These are phyloP conservation scores for Massarina eburnea DNA, from an alignment of 2,329 filamentous ascomycete species.

Conservation along the genomic window DNA sequence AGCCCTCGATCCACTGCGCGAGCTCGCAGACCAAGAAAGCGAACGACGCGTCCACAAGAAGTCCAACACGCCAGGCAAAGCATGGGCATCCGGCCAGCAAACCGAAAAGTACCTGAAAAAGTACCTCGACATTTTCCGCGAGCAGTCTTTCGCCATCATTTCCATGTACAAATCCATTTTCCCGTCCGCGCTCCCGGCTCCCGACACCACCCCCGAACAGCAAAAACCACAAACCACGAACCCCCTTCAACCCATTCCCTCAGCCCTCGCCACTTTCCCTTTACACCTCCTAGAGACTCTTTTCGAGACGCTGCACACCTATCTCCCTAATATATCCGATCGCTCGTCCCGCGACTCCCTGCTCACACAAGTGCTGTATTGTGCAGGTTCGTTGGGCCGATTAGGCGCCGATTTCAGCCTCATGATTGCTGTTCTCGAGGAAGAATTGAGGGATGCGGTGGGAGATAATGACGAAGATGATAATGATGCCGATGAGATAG, in stretches of 20 bases:
- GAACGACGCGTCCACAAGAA: conserved; percentile 42
- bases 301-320: conserved; percentile 71
- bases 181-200: conserved; percentile 56
- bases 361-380: conserved; percentile 90
- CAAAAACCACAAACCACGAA: conserved; percentile 25
- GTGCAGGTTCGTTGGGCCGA: conserved; percentile 84
- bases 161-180: conserved; percentile 94
- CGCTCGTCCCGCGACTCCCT: conserved; percentile 81
- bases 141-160: conserved; percentile 94
- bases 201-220: conserved; percentile 34
- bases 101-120: conserved; percentile 92
- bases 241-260: conserved; percentile 62
- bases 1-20: conserved; percentile 80
- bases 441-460: conserved; percentile 34
- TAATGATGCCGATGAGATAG: conserved; percentile 35
- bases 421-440: conserved; percentile 69
- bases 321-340: conserved; percentile 81
- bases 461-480: conserved; percentile 46
- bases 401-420: conserved; percentile 92
- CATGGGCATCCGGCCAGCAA: conserved; percentile 76
- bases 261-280: conserved; percentile 80
- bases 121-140: conserved; percentile 95
- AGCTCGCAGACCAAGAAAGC: conserved; percentile 86
- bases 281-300: conserved; percentile 80
- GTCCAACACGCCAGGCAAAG: conserved; percentile 39